Evolutionary conservation across 106 monocot genomes (phyloP), one percentile per base, ranked within the genome.

Genomic region (Chionographis japonica): DNA sequence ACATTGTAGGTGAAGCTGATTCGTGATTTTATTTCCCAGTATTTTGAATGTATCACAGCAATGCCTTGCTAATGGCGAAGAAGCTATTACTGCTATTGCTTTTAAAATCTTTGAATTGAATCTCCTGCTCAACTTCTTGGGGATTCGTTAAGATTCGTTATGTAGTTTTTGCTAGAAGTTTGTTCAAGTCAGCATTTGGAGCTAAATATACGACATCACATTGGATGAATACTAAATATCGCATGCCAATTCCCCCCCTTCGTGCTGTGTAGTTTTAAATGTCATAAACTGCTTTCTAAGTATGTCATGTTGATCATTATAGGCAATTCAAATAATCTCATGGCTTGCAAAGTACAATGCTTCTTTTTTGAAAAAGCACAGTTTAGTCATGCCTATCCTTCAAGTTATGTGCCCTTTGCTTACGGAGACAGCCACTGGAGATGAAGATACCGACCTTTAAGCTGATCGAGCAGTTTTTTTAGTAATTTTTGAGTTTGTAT

Each of bases 41-140:
- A 90, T 98, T 61, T 83, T 98, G 73, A 89, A 81, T 81, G 77
- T 98, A 46, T 98, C 93, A 76, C 76, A 93, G 14, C 92, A 93
- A 67, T 93, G 90, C 61, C 85, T 98, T 62, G 83, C 93, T 59
- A 93, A 90, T 73, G 90, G 98, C 50, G 93, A 98, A 35, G 90
- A 90, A 71, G 98, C 93, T 70, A 79, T 98, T 67, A 93, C 86
- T 37, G 79, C 87, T 58, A 87, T 93, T 77, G 87, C 98, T 62
- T 98, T 98, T 85, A 93, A 98, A 81, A 98, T 98, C 54, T 93
- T 98, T 85, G 98, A 98, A 98, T 98, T 51, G 98, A 98, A 70
- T 98, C 93, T 70, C 98, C 98, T 61, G 93, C 93, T 50, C 92
- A 93, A 68, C 84, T 98, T 81, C 85, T 98, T 61, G 93, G 93